Conservation (phyloP, 108 stramenopile species). For the Licmophora abbreviata region DNA sequence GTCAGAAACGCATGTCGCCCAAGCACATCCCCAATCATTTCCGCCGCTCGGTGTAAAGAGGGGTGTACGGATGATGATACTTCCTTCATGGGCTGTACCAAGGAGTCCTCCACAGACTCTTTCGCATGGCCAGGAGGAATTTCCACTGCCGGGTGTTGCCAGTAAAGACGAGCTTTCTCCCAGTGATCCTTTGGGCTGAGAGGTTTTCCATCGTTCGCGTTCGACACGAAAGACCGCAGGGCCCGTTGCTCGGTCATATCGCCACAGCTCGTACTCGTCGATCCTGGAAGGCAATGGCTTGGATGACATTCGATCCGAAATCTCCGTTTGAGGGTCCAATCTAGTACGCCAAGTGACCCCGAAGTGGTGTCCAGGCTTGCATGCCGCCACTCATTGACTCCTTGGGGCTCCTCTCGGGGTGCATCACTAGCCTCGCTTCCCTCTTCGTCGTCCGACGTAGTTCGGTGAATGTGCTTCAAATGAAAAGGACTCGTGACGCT, state of each 20-base stretch:
- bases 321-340: conserved; percentile 3
- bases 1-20: too few species aligned
- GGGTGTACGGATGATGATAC: too few species aligned
- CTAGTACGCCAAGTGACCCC: neutral
- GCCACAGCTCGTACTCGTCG: neutral
- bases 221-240: too few species aligned
- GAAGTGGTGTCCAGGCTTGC: neutral
- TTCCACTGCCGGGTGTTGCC: conserved; percentile 8
- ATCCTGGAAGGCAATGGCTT: conserved; percentile 2
- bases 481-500: conserved; percentile 5
- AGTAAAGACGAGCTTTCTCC: conserved; percentile 3
- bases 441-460: neutral
- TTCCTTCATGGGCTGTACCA: neutral
- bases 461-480: neutral
- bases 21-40: neutral
- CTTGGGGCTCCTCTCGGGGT: neutral
- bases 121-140: neutral
- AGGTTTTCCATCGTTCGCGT: too few species aligned
- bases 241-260: neutral
- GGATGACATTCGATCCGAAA: conserved; percentile 4
- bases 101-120: neutral
- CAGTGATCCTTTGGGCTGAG: too few species aligned
- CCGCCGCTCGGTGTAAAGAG: too few species aligned
- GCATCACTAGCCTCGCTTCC: neutral
- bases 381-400: neutral